These are phyloP conservation scores for Patellifolia procumbens DNA, from an alignment of 179 eudicot genomes.

Conservation along the genomic window DNA sequence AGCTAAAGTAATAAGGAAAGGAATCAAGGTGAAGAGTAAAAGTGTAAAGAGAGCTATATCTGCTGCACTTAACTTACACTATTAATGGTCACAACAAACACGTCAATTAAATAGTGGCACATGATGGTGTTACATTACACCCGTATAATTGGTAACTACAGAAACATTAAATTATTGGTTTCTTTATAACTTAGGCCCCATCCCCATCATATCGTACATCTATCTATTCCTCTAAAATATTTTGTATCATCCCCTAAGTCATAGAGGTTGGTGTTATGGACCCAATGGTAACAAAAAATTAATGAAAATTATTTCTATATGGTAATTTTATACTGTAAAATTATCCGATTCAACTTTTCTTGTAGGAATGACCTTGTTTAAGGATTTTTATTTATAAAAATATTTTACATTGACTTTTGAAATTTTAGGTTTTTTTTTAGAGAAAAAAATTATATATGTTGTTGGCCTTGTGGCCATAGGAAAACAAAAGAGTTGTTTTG, in stretches of 20 bases:
- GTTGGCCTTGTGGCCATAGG: too few relatives aligned
- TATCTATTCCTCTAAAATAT: background rate
- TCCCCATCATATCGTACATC: background rate
- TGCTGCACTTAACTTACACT: background rate
- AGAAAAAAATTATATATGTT: too few relatives aligned
- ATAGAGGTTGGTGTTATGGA: background rate
- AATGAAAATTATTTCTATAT: too few relatives aligned
- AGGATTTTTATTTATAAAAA: too few relatives aligned
- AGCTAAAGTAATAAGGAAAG: constrained; percentile 4
- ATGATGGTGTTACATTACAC: constrained; percentile 20
- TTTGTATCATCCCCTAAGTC: background rate
- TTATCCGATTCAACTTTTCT: too few relatives aligned
- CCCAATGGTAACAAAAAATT: too few relatives aligned
- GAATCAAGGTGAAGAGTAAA: background rate
- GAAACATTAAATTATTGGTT: background rate
- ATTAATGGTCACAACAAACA: constrained; percentile 18
- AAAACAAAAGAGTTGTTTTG: too few relatives aligned
- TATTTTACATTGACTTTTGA: too few relatives aligned
- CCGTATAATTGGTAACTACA: constrained; percentile 4
- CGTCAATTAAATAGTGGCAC: constrained; percentile 19
- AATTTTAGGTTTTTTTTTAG: too few relatives aligned
- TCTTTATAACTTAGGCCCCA: constrained; percentile 8
- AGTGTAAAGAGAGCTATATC: background rate
- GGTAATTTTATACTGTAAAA: too few relatives aligned
- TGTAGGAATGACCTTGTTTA: too few relatives aligned